Evolutionary conservation across 2,329 filamentous ascomycete species (phyloP).

Genomic region (Epichloe hybrida): DNA sequence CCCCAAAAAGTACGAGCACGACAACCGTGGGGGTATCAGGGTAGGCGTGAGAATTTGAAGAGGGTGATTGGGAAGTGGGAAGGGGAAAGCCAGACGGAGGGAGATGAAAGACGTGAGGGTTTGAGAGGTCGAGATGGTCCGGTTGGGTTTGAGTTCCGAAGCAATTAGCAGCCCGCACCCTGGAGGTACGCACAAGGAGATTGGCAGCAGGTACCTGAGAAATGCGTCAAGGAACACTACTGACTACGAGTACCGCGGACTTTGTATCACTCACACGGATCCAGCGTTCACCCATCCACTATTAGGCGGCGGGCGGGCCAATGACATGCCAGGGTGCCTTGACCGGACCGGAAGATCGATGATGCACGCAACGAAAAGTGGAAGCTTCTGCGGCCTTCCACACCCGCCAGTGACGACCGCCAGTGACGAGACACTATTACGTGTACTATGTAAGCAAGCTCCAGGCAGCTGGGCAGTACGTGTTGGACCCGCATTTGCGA

Average conservation of each 20-base stretch:
- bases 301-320: conserved; percentile 16
- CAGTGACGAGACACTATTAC: neutral
- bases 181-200: neutral
- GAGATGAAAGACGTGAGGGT: conserved; percentile 8
- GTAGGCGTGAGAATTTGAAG: conserved; percentile 7
- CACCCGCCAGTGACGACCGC: neutral
- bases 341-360: conserved; percentile 24
- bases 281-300: conserved; percentile 2
- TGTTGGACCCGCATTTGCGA: neutral
- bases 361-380: conserved; percentile 13
- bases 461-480: conserved; percentile 5
- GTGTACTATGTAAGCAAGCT: neutral
- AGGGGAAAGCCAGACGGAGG: conserved; percentile 1
- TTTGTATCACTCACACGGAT: conserved; percentile 4
- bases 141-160: conserved; percentile 2
- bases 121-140: conserved; percentile 12
- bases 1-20: neutral
- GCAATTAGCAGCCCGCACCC: neutral
- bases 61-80: neutral
- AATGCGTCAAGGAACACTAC: neutral
- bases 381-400: conserved; percentile 5
- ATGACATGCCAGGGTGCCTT: conserved; percentile 19
- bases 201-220: neutral
- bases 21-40: neutral
- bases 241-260: neutral